phyloP scores from a whole-genome alignment of 768 basidiomycete genomes.

The Trametes elegans region DNA sequence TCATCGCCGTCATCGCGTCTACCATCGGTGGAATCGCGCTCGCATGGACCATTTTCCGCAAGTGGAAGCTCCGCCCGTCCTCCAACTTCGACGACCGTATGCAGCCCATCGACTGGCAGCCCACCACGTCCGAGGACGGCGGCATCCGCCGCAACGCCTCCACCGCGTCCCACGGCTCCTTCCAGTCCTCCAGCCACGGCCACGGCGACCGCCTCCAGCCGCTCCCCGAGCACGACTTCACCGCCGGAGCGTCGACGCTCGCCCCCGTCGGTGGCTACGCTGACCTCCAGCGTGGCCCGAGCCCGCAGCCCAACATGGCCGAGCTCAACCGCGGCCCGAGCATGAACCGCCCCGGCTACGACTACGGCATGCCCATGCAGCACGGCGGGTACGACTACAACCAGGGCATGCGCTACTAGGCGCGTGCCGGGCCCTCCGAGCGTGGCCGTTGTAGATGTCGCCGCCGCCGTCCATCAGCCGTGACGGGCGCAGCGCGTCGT shows the following conservation, averaged over 20 bases:
- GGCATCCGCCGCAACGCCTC: conserved; percentile 56
- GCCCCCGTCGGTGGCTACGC: conserved; percentile 80
- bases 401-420: conserved; percentile 22
- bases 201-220: conserved; percentile 37
- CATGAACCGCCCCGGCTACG: conserved; percentile 46
- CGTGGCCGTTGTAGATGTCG: too few species aligned
- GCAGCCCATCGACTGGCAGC: conserved; percentile 87
- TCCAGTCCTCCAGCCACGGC: conserved; percentile 51
- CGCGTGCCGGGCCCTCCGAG: background rate
- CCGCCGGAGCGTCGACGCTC: conserved; percentile 52
- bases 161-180: conserved; percentile 55
- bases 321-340: conserved; percentile 51
- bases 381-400: conserved; percentile 38
- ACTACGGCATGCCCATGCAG: conserved; percentile 60
- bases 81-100: conserved; percentile 80
- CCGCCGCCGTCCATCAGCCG: too few species aligned
- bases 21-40: conserved; percentile 67
- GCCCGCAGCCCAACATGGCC: conserved; percentile 65
- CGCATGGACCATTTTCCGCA: conserved; percentile 88
- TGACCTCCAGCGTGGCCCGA: conserved; percentile 74
- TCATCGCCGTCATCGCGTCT: conserved; percentile 68
- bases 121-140: conserved; percentile 48
- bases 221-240: conserved; percentile 76
- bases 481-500: conserved; percentile 18
- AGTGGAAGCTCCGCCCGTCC: conserved; percentile 86